Evolutionary conservation across 306 rosid species (phyloP), one percentile per base, ranked within the genome.

Genomic region (Comarum palustre): DNA sequence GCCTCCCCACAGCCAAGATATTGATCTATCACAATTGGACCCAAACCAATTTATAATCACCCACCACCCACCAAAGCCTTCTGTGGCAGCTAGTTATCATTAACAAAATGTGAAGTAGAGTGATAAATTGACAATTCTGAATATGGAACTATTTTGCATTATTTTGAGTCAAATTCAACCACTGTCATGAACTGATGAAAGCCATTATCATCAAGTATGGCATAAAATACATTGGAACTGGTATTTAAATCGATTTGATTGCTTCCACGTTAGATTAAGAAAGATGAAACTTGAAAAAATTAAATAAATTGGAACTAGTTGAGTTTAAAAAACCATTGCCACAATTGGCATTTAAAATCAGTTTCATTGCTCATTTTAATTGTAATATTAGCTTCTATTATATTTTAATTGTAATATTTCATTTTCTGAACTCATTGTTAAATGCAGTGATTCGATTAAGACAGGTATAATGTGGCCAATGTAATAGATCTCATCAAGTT

Each of bases 1-100:
- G 19, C 43, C 73, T 78, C 66, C 47, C 34, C 70, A 76, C 45
- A 58, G 6, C 39, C 20, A 45, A 68, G 81, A 80, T 57, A 72
- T 52, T 75, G 85, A 84, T 74, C 74, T 50, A 31, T 71, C 79
- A 72, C 68, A 70, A 62, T 75, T 55, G 59, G 83, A 80, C 75
- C 69, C 60, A 76, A 48, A 48, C 81, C 83, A 68, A 52, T 75
- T 42, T 41, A 14, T 51, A 62, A 75, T 82, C 55, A 70, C 78
- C 83, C 36, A 31, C 41, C 66, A 73, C 22, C 64, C 8, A 27
- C 50, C 17, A 8, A 42, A n/a, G n/a, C 14, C n/a, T n/a, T 73
- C 15, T 48, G 1, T 58, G 51, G 70, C 79, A 71, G 69, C 73
- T n/a, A 63, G 13, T 73, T 20, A 41, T 54, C 10, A 41, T 41